These are phyloP conservation scores for Musa schizocarpa DNA, from an alignment of 176 grass and related monocot genomes.

Conservation along the genomic window DNA sequence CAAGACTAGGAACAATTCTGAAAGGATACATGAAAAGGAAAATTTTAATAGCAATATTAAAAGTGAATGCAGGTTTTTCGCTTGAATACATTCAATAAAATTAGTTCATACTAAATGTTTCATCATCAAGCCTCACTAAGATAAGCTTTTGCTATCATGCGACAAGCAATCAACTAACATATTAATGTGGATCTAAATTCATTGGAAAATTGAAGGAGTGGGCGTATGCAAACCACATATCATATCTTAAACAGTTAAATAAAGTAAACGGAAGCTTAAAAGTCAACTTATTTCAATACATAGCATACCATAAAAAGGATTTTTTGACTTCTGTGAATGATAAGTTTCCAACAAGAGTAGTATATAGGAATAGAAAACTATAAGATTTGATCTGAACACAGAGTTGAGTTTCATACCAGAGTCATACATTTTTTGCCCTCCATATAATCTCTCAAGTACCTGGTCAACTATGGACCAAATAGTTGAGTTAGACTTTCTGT, in stretches of 20 bases:
- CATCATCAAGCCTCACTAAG: too few relatives aligned
- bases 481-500: slow-evolving; percentile 5
- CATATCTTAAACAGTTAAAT: not conserved
- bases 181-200: too few relatives aligned
- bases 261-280: not conserved
- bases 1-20: too few relatives aligned
- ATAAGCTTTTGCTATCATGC: too few relatives aligned
- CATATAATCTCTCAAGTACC: slow-evolving; percentile 82
- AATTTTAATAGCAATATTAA: too few relatives aligned
- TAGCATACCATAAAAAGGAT: not conserved
- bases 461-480: slow-evolving; percentile 57
- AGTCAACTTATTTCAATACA: not conserved
- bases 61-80: too few relatives aligned
- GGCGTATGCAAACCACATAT: not conserved
- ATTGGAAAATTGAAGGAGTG: too few relatives aligned
- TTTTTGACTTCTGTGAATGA: not conserved
- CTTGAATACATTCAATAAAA: too few relatives aligned
- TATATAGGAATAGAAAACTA: not conserved
- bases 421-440: slow-evolving; percentile 91
- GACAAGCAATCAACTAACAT: too few relatives aligned
- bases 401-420: slow-evolving; percentile 40
- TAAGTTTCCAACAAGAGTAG: not conserved
- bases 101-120: too few relatives aligned
- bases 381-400: slow-evolving; percentile 13
- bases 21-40: too few relatives aligned